Base-by-base conservation (phyloP, 2,329 filamentous ascomycete genomes). In the Scedosporium boydii region DNA sequence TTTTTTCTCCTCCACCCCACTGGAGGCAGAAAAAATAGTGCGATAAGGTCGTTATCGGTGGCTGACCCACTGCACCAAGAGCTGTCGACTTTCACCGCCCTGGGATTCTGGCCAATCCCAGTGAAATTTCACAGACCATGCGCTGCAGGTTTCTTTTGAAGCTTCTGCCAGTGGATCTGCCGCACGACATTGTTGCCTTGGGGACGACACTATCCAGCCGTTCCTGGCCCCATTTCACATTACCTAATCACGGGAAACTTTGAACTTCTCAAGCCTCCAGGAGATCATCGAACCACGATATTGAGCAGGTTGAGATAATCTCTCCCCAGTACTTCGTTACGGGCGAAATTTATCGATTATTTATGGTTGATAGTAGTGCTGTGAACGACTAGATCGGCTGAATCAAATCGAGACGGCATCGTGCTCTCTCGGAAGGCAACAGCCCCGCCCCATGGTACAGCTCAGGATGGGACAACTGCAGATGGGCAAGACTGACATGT, bases 21-120 rank as follows among this genome's bases (percentile, higher is more conserved):
- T 62, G 27, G 38, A 21, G 23, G 46, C 59, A 26, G 51, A 18
- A 41, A 60, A 56, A 56, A 27, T 38, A 38, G 41, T 26, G 21
- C 56, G 62, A 59, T 60, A 59, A 58, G 26, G 21, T 12, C 23
- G 29, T 61, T 27, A 65, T 65, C 64, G 63, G 64, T 42, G 18
- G 46, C 21, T 55, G 18, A 10, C 14, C 46, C 29, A 56, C n/a
- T 46, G 55, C 29, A 12, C 29, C 26, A 23, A 29, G 34, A 51
- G 59, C 38, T 51, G 26, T n/a, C 2, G 27, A 14, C 26, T 55
- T 26, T 61, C 59, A 61, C 59, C 59, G 59, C 59, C 59, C 59
- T 23, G 29, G 14, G 21, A 12, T 6, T 18, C 18, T 16, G 27
- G 46, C 59, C 59, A 61, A 61, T 61, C 29, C 29, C 23, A 41